Conservation (phyloP, 202 grass and related monocot genomes). For the Dendrocalamus latiflorus region DNA sequence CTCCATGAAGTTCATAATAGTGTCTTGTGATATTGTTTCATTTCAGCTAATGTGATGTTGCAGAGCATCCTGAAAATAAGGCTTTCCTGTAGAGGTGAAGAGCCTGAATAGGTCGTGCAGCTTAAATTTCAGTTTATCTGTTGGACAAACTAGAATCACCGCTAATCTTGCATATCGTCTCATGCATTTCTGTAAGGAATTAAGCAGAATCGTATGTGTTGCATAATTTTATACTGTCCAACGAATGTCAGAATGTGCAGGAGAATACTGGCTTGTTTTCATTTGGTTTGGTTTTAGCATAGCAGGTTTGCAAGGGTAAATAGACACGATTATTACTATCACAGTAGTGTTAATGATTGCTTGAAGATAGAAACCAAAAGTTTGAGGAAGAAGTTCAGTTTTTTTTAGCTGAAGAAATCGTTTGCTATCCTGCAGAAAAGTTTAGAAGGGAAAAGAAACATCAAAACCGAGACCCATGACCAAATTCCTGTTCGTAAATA, state of each 20-base stretch:
- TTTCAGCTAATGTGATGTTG: conserved; percentile 16
- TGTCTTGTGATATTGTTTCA: too few relatives aligned
- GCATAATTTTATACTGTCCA: not conserved
- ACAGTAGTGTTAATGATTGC: not conserved
- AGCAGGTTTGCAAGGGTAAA: not conserved
- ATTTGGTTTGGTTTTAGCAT: not conserved
- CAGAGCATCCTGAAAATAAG: not conserved
- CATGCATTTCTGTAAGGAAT: conserved; percentile 8
- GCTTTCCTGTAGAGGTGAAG: not conserved
- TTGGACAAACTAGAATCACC: not conserved
- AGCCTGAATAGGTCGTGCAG: not conserved
- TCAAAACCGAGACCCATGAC: not conserved
- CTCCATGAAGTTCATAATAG: conserved; percentile 16
- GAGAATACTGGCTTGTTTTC: not conserved
- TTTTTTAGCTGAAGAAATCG: too few relatives aligned
- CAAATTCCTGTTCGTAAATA: too few relatives aligned
- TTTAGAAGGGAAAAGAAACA: not conserved
- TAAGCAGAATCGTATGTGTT: not conserved
- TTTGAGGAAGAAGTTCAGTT: not conserved
- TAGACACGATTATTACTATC: not conserved
- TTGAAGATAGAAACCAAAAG: not conserved
- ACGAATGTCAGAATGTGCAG: not conserved
- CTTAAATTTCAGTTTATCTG: not conserved
- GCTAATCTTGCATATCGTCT: not conserved
- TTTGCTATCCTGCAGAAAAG: not conserved